Evolutionary conservation across 768 basidiomycete species (phyloP).

Genomic region (Collybia sordida): DNA sequence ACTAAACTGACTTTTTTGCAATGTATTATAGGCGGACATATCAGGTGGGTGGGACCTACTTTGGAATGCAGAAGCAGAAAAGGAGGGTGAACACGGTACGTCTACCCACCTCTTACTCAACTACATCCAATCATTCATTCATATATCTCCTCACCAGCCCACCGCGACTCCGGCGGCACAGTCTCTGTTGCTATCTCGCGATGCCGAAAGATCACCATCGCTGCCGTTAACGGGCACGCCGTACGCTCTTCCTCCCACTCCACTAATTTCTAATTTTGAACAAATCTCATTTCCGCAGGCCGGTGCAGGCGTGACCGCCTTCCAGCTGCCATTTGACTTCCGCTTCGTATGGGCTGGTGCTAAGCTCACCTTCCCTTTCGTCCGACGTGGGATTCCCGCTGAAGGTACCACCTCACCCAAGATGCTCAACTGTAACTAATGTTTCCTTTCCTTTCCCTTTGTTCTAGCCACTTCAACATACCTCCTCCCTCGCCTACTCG

Average conservation of each 20-base stretch:
- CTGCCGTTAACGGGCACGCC: conserved; percentile 51
- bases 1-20: too few relatives aligned
- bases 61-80: conserved; percentile 37
- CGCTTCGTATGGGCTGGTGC: conserved; percentile 49
- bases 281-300: conserved; percentile 19
- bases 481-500: conserved; percentile 55
- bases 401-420: conserved; percentile 36
- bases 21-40: conserved; percentile 43
- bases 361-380: conserved; percentile 42
- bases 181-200: conserved; percentile 46
- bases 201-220: conserved; percentile 55
- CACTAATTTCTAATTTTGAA: not conserved
- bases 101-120: not conserved
- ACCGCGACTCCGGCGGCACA: conserved; percentile 49
- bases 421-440: too few relatives aligned
- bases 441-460: not conserved
- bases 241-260: conserved; percentile 19
- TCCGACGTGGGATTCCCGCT: conserved; percentile 40
- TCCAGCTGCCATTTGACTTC: conserved; percentile 47
- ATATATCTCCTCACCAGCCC: conserved; percentile 26
- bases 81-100: conserved; percentile 48
- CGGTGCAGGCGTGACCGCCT: conserved; percentile 40
- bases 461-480: conserved; percentile 38
- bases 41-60: conserved; percentile 45
- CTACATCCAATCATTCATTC: not conserved